Evolutionary conservation across 192 early-diverging fungal genomes (phyloP).

Genomic region (Gigaspora rosea): DNA sequence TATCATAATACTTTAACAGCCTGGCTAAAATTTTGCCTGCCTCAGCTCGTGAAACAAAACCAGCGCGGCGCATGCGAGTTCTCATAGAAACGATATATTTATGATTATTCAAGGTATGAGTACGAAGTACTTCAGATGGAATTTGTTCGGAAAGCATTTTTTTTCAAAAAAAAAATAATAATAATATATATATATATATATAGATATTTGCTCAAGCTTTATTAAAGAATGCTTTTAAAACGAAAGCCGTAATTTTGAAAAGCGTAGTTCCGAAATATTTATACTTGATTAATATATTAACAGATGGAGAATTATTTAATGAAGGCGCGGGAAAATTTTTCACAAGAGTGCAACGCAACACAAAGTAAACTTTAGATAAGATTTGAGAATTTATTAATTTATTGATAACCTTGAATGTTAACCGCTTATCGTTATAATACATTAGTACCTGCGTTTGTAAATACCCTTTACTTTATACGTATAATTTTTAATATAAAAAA

Average conservation of each 20-base stretch:
- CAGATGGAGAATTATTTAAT: not conserved
- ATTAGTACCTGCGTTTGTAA: too few relatives aligned
- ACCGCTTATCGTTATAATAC: too few relatives aligned
- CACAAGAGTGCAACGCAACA: not conserved
- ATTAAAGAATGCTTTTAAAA: not conserved
- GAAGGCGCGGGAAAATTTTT: not conserved
- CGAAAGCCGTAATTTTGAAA: not conserved
- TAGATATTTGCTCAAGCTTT: not conserved
- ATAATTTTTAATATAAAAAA: too few relatives aligned
- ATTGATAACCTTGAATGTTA: too few relatives aligned
- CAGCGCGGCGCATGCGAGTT: not conserved
- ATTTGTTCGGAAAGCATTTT: conserved; percentile 10
- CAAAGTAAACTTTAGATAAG: not conserved
- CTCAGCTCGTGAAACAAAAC: conserved; percentile 15
- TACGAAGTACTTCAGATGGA: not conserved
- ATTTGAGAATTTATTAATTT: not conserved
- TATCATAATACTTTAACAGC: not conserved
- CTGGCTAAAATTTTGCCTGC: conserved; percentile 9
- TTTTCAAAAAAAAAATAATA: not conserved
- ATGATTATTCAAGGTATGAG: not conserved
- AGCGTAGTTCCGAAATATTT: too few relatives aligned
- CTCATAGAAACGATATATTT: not conserved
- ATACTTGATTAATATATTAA: too few relatives aligned
- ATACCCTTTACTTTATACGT: too few relatives aligned
- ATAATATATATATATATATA: not conserved